phyloP scores from a whole-genome alignment of 805 yeast species.

The Vanderwaltozyma yarrowii region DNA sequence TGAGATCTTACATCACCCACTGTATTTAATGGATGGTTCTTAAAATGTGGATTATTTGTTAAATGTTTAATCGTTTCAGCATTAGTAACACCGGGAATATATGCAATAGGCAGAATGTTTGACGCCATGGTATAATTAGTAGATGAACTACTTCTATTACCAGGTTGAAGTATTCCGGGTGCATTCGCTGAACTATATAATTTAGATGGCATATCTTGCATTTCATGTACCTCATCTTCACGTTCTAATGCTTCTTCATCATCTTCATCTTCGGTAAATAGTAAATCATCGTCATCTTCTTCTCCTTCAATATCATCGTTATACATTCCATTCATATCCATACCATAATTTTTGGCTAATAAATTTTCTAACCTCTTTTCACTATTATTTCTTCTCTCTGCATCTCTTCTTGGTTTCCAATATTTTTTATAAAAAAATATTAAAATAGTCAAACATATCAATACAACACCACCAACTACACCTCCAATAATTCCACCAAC shows the following conservation, averaged over 20 bases:
- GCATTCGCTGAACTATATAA: background rate
- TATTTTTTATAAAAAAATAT: slow-evolving; percentile 35
- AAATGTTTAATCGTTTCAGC: slow-evolving; percentile 1
- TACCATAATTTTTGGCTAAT: slow-evolving; percentile 1
- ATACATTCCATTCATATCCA: too few species aligned
- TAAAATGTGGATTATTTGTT: background rate
- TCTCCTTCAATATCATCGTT: slow-evolving; percentile 18
- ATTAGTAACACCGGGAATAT: slow-evolving; percentile 81
- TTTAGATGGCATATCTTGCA: slow-evolving; percentile 13
- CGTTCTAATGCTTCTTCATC: slow-evolving; percentile 13
- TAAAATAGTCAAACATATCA: slow-evolving; percentile 30
- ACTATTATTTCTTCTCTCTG: slow-evolving; percentile 16
- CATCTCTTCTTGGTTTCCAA: slow-evolving; percentile 30
- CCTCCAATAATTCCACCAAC: slow-evolving; percentile 48
- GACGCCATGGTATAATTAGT: slow-evolving; percentile 71
- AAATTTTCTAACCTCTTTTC: slow-evolving; percentile 10
- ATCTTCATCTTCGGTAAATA: slow-evolving; percentile 5
- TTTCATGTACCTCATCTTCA: background rate
- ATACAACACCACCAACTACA: slow-evolving; percentile 33
- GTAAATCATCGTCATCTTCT: slow-evolving; percentile 4
- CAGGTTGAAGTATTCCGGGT: slow-evolving; percentile 6
- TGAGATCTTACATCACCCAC: slow-evolving; percentile 25
- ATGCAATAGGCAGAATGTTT: slow-evolving; percentile 83
- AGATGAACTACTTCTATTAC: slow-evolving; percentile 38
- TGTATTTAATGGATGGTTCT: slow-evolving; percentile 4